A percentile compares a stretch with the other conserved stretches of the same genome.
Evolutionary conservation across 78 protist species (phyloP).

Genomic region (Dictyostelium intermedium): DNA sequence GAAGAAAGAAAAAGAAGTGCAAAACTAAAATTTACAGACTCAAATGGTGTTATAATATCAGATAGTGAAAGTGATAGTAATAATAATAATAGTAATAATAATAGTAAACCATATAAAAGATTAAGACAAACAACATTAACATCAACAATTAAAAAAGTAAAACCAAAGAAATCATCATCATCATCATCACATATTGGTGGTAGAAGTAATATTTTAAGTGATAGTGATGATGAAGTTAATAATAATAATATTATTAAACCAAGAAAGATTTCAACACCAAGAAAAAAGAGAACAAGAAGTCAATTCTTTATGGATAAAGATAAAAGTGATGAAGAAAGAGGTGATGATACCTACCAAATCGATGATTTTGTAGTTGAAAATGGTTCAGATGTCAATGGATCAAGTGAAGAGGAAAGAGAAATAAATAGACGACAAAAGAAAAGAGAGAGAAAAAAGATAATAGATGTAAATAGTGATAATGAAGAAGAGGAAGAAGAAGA

Average conservation of each 20-base stretch:
- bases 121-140: not conserved
- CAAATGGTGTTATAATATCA: not conserved
- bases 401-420: slow-evolving; percentile 29
- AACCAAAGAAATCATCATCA: not conserved
- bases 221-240: not conserved
- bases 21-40: not conserved
- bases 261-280: not conserved
- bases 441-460: not conserved
- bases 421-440: not conserved
- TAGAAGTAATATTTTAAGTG: not conserved
- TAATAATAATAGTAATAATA: not conserved
- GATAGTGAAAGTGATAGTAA: too few species aligned
- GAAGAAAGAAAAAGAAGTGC: not conserved
- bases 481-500: not conserved
- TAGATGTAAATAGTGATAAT: not conserved
- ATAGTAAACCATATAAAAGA: not conserved
- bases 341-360: not conserved
- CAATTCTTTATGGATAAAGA: slow-evolving; percentile 23
- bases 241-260: too few species aligned
- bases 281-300: not conserved
- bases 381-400: slow-evolving; percentile 22
- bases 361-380: slow-evolving; percentile 71
- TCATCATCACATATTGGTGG: not conserved
- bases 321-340: slow-evolving; percentile 15
- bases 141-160: not conserved